Percentiles rank a stretch among this genome's conserved stretches.
phyloP scores from a whole-genome alignment of 2,329 filamentous ascomycete genomes.

The Aspergillus sp. region DNA sequence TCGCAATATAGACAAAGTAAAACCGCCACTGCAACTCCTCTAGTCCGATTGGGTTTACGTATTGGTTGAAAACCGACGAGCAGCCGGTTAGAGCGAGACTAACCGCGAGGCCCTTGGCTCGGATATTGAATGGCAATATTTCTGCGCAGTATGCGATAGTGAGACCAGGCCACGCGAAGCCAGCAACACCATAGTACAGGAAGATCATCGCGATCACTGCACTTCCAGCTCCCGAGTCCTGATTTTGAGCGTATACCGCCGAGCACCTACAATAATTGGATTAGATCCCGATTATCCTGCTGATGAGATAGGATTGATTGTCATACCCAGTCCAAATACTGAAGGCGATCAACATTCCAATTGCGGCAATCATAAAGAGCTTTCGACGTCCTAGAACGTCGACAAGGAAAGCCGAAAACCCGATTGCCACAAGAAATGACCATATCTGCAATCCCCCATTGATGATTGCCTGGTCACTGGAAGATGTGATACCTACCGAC shows the following conservation, averaged over 20 bases:
- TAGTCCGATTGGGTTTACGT: conserved; percentile 33
- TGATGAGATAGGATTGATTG: background rate
- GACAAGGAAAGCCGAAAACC: conserved; percentile 37
- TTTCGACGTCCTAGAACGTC: conserved; percentile 45
- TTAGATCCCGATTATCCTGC: background rate
- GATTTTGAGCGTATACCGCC: conserved; percentile 33
- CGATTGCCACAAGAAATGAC: conserved; percentile 37
- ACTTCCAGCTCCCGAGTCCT: conserved; percentile 20
- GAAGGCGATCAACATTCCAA: conserved; percentile 47
- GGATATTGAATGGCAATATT: conserved; percentile 51
- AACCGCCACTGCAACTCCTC: conserved; percentile 35
- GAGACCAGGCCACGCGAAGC: conserved; percentile 20
- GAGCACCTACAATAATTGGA: conserved; percentile 28
- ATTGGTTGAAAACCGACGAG: conserved; percentile 35
- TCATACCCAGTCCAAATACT: conserved; percentile 37
- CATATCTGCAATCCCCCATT: conserved; percentile 43
- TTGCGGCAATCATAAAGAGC: conserved; percentile 44
- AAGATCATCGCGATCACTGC: conserved; percentile 33
- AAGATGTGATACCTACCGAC: conserved; percentile 37
- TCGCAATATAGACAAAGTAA: conserved; percentile 39
- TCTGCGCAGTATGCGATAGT: conserved; percentile 46
- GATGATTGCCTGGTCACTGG: conserved; percentile 41
- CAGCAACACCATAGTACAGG: conserved; percentile 35
- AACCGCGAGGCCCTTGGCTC: conserved; percentile 47
- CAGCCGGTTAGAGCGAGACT: conserved; percentile 19